Percentiles rank a stretch among this genome's conserved stretches.
phyloP scores from a whole-genome alignment of 768 basidiomycete species.

The Amyloporia xantha region DNA sequence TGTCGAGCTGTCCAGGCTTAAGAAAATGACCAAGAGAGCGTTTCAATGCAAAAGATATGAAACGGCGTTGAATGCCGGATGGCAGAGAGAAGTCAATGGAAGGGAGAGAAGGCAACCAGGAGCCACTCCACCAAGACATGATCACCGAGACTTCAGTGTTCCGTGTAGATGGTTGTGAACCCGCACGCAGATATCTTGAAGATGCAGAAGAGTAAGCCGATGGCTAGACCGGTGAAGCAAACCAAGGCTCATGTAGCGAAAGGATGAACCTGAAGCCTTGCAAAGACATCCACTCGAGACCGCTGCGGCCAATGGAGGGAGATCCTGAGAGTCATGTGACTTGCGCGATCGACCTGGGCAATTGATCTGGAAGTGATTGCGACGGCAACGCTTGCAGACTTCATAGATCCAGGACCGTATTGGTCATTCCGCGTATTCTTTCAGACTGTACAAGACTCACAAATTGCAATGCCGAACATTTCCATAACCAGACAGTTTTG shows the following conservation, averaged over 20 bases:
- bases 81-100: conserved; percentile 61
- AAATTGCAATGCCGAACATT: not conserved
- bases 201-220: not conserved
- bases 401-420: no score
- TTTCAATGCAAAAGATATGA: conserved; percentile 85
- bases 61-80: conserved; percentile 74
- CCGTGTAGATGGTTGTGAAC: not conserved
- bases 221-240: no score
- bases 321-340: no score
- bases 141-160: not conserved
- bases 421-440: no score
- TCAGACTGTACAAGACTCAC: no score
- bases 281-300: no score
- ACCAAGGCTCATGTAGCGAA: no score
- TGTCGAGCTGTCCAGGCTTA: conserved; percentile 84
- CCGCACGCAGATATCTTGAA: not conserved
- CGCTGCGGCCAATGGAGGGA: no score
- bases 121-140: conserved; percentile 33
- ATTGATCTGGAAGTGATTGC: no score
- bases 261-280: no score
- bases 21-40: conserved; percentile 79
- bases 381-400: no score
- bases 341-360: no score
- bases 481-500: conserved; percentile 24
- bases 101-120: conserved; percentile 49